These are phyloP conservation scores for Claviceps arundinis DNA, from an alignment of 2,329 filamentous ascomycete species.

Conservation along the genomic window DNA sequence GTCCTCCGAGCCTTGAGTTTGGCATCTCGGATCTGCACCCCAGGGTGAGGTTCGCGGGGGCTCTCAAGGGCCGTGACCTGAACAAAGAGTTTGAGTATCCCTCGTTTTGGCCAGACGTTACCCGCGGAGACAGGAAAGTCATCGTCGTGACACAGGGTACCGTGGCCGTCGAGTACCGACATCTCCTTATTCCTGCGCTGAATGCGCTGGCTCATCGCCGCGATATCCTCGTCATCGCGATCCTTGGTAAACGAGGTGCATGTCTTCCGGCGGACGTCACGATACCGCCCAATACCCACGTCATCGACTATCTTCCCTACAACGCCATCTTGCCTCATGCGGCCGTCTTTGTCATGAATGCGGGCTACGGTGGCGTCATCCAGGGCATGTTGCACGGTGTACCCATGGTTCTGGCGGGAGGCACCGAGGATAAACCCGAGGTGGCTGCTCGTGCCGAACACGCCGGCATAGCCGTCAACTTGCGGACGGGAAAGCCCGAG, in stretches of 20 bases:
- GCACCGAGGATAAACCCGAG: slow-evolving; percentile 27
- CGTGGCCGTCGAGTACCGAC: slow-evolving; percentile 21
- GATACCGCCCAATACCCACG: slow-evolving; percentile 27
- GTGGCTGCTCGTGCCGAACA: slow-evolving; percentile 27
- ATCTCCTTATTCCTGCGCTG: slow-evolving; percentile 33
- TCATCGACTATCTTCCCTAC: slow-evolving; percentile 35
- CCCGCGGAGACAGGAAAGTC: slow-evolving; percentile 22
- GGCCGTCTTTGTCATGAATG: slow-evolving; percentile 34
- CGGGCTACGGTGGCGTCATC: slow-evolving; percentile 33
- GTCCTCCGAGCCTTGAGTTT: slow-evolving; percentile 26
- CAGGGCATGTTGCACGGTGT: slow-evolving; percentile 31
- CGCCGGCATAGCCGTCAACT: slow-evolving; percentile 31
- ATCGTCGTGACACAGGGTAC: slow-evolving; percentile 37
- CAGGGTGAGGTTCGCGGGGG: slow-evolving; percentile 30
- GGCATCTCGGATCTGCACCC: slow-evolving; percentile 21
- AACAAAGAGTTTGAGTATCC: background rate
- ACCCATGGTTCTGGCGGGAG: slow-evolving; percentile 32
- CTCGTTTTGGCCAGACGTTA: slow-evolving; percentile 1
- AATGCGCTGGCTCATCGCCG: slow-evolving; percentile 25
- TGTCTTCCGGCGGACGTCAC: slow-evolving; percentile 12
- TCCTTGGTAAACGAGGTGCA: slow-evolving; percentile 16
- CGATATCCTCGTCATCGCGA: slow-evolving; percentile 23
- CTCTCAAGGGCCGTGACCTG: slow-evolving; percentile 11
- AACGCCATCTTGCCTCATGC: slow-evolving; percentile 30
- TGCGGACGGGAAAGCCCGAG: slow-evolving; percentile 22